phyloP scores from a whole-genome alignment of 2,329 filamentous ascomycete species.

The Colletotrichum somersetense region DNA sequence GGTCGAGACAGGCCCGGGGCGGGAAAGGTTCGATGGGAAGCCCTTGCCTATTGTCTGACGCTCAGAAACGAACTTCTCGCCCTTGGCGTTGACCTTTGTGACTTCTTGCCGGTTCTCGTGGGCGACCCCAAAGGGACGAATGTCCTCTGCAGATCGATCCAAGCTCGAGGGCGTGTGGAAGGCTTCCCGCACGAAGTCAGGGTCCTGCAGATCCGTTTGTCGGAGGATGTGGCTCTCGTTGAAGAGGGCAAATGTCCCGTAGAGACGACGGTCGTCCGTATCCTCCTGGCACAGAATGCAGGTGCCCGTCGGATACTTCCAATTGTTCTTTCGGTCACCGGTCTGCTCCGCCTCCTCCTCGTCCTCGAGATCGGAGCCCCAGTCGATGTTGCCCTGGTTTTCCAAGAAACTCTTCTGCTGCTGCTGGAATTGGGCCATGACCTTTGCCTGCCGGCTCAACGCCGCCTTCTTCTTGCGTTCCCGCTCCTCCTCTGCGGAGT shows the following conservation, averaged over 20 bases:
- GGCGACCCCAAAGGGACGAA: conserved; percentile 91
- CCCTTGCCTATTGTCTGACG: conserved; percentile 90
- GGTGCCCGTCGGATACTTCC: conserved; percentile 92
- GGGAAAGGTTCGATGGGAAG: conserved; percentile 77
- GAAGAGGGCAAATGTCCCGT: conserved; percentile 93
- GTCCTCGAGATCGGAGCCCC: conserved; percentile 83
- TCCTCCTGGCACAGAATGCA: conserved; percentile 98
- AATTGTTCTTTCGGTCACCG: conserved; percentile 79
- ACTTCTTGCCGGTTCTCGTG: conserved; percentile 85
- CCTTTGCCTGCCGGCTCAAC: conserved; percentile 86
- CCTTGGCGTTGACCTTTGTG: conserved; percentile 79
- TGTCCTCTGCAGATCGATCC: conserved; percentile 84
- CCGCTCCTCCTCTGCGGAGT: conserved; percentile 76
- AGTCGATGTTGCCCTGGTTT: conserved; percentile 88
- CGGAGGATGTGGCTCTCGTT: conserved; percentile 88
- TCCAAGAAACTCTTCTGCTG: conserved; percentile 96
- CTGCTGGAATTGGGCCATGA: conserved; percentile 98
- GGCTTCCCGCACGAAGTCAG: conserved; percentile 87
- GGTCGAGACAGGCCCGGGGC: conserved; percentile 83
- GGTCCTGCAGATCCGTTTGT: conserved; percentile 85
- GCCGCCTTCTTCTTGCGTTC: conserved; percentile 93
- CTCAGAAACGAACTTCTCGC: conserved; percentile 78
- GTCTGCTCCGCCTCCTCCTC: conserved; percentile 76
- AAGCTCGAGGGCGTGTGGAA: conserved; percentile 82
- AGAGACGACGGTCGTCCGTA: conserved; percentile 87